Base-by-base conservation (phyloP, 352 stramenopile genomes). In the Pseudoperonospora humuli region DNA sequence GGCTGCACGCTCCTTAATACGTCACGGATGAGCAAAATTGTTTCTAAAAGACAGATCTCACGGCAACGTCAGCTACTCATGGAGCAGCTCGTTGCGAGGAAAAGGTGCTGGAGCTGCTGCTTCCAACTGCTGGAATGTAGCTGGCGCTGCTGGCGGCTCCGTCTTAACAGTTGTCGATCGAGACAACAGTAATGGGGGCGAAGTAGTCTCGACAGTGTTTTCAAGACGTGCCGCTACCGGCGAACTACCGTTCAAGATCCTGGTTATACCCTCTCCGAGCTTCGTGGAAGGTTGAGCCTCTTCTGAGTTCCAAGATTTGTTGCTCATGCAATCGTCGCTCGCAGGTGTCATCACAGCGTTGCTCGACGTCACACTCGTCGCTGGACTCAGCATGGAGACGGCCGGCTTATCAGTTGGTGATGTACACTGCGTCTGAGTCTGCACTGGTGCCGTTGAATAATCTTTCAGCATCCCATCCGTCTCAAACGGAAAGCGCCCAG, bases 401-500 rank as follows among this genome's bases (percentile, higher is more conserved):
- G 15, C 27, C 2, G 39, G 32, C 21, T 54, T 54, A 7, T 41
- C 35, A 33, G 2, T 23, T 7, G 39, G 18, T 24, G 19, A 19
- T n/a, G 26, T 5, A 41, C 50, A 45, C 24, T 49, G 42, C 21
- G 23, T 41, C 15, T 49, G 42, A 18, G 23, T 41, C 15, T 54
- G 51, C 21, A 39, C 38, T 2, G 58, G 53, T 20, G 48, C 13
- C 25, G 50, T 25, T 4, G 53, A 39, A 26, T 73, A 57, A 18
- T 70, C 51, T 46, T 73, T 73, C 35, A 64, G 37, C 48, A 67
- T 50, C 40, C 58, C 58, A 18, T 77, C 58, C 1, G 67, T 36
- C n/a, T 89, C 77, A 38, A 89, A 86, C 2, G 74, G 74, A 46
- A 86, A 86, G 15, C 72, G 73, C 32, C 78, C 78, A 52, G 78